Evolutionary conservation across 352 stramenopile genomes (phyloP), one percentile per base, ranked within the genome.

Genomic region (Phytophthora palmivora): DNA sequence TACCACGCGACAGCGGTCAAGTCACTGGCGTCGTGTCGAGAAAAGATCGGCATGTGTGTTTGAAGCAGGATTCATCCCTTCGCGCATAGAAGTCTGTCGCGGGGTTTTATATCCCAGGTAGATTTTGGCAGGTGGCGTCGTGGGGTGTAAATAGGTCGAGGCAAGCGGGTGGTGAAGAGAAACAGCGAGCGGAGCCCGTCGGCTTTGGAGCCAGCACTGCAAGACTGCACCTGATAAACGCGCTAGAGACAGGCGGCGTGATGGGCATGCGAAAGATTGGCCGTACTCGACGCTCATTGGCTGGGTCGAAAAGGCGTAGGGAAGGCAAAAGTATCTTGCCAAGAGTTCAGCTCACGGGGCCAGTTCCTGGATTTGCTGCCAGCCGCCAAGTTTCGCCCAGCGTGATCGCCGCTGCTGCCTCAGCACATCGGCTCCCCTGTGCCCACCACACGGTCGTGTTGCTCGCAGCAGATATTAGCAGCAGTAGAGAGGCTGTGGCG

Each of bases 291-390:
- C n/a, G 38, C 46, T 53, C 58, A 65, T 70, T 69, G 58, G 60
- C 53, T 44, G 43, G 22, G 18, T 11, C 48, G 59, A 73, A 73
- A 62, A 56, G 65, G 22, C 60, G 65, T 50, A 47, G 44, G 21
- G 38, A 52, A 63, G 48, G 45, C 34, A 67, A 70, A 70, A 67
- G 59, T 70, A 74, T 74, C 65, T 67, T 70, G 34, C 37, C 21
- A 58, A 59, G 46, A 62, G 47, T 73, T 61, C 51, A 72, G 63
- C 49, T 58, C 24, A 36, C 43, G 9, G 33, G 42, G 32, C 52
- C 52, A 61, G 52, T 53, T 51, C 34, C n/a, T 33, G 18, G 45
- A 63, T 68, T 68, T 64, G 54, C 55, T 16, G 41, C 19, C 21
- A 55, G 37, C 50, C 16, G 51, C 48, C n/a, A 8, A 9, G 7